Evolutionary conservation across 192 early-diverging fungal species (phyloP), one percentile per base, ranked within the genome.

Genomic region (Chytriomyces sp.): DNA sequence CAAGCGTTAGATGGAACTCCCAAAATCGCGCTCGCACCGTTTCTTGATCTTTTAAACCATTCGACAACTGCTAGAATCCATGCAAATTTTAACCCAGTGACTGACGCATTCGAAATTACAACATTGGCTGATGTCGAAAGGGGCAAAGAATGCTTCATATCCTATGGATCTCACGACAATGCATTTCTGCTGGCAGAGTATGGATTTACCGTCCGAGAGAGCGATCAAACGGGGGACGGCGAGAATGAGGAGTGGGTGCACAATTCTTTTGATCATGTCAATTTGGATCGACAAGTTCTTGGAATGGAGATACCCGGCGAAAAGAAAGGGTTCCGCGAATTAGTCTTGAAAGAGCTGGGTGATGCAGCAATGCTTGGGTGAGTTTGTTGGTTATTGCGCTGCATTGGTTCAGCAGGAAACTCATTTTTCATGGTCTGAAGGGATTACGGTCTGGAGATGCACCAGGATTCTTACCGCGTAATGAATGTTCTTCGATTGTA

Each of bases 161-260:
- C 81, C 6, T 83, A 83, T 50, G 82, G 82, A 0, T 47, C 82
- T 13, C 82, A 83, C 59, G 79, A 81, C 72, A 83, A 83, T 72
- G 63, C 66, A 18, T 81, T 80, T 45, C 76, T 83, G 35, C 57
- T 83, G 16, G 79, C 75, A 5, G 82, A 83, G 50, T 83, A 83
- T 72, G 82, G 82, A 5, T 83, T 83, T 67, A 69, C 77, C 2
- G 49, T 81, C 7, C 60, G 16, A 7, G 50, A 77, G 3, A 45
- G 43, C 6, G 11, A 2, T 4, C 1, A 26, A 59, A 3, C 9
- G 26, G 53, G 61, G 11, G 20, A 46, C 26, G 8, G 69, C 2
- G 28, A 35, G 28, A 35, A 35, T 35, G 28, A 35, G 28, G 28
- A 35, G 47, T 46, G 13, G 28, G 45, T 63, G 57, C 72, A 73